Percentiles rank a stretch among this genome's conserved stretches.
Conservation (phyloP, 2,329 filamentous ascomycete genomes). For the Microdochium paspali region DNA sequence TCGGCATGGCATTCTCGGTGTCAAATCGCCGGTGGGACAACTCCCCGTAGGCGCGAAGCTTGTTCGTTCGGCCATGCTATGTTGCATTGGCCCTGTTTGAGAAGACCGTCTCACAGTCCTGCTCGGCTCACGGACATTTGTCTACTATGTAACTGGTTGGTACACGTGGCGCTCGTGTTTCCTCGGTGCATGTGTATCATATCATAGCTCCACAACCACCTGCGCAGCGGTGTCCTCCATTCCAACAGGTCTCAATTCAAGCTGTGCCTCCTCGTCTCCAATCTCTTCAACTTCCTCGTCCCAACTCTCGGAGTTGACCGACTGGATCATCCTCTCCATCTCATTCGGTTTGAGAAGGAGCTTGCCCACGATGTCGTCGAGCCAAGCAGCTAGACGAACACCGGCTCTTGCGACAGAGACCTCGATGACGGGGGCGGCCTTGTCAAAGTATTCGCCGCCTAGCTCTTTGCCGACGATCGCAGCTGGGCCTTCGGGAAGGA, state of each 20-base stretch:
- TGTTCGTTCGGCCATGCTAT: no score
- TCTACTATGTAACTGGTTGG: no score
- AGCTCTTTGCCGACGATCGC: conserved; percentile 52
- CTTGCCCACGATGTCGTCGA: conserved; percentile 47
- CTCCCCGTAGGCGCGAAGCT: no score
- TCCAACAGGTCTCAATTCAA: background rate
- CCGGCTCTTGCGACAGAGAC: conserved; percentile 59
- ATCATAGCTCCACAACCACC: background rate
- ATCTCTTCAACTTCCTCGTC: background rate
- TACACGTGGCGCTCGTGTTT: no score
- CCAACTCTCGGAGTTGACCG: conserved; percentile 20
- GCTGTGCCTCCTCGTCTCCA: background rate
- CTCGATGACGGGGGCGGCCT: conserved; percentile 55
- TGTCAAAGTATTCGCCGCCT: conserved; percentile 52
- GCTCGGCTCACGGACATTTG: no score
- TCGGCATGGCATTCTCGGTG: no score
- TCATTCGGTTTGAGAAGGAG: conserved; percentile 13
- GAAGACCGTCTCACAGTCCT: no score
- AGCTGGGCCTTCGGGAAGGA: conserved; percentile 50
- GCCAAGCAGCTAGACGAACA: conserved; percentile 57
- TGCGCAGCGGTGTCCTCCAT: background rate
- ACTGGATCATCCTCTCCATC: conserved; percentile 10
- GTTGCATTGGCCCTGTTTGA: no score
- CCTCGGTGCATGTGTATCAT: background rate
- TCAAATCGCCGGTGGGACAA: no score